Evolutionary conservation across 192 early-diverging fungal species (phyloP).

Genomic region (Anaeromyces robustus): DNA sequence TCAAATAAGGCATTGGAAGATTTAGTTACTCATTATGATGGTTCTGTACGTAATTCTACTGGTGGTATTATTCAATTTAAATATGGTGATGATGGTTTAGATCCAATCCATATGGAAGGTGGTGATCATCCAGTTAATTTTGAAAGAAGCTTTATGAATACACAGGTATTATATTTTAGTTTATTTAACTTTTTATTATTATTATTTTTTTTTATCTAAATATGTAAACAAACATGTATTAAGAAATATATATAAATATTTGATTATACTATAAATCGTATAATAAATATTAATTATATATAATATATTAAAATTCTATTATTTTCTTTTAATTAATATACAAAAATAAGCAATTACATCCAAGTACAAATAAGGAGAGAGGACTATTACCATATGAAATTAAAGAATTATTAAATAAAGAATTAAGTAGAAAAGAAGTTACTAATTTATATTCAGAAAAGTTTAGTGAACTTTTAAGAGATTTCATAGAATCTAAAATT

Average conservation of each 20-base stretch:
- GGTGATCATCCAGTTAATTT: slow-evolving; percentile 78
- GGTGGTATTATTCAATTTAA: slow-evolving; percentile 85
- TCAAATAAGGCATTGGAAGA: slow-evolving; percentile 72
- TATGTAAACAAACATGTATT: too few species aligned
- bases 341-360: not conserved
- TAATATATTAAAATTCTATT: too few species aligned
- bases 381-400: not conserved
- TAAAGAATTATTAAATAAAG: not conserved
- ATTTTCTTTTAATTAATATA: too few species aligned
- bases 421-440: not conserved
- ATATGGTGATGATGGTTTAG: slow-evolving; percentile 92
- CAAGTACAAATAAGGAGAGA: not conserved
- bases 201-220: too few species aligned
- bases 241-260: too few species aligned
- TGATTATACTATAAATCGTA: too few species aligned
- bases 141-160: slow-evolving; percentile 61
- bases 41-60: slow-evolving; percentile 80
- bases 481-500: not conserved
- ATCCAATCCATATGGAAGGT: slow-evolving; percentile 86
- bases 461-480: not conserved
- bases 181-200: too few species aligned
- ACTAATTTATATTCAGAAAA: not conserved
- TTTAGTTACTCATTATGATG: slow-evolving; percentile 85
- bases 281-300: too few species aligned
- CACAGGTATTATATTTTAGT: not conserved